These are phyloP conservation scores for Arthrobotrys entomopaga DNA, from an alignment of 2,329 filamentous ascomycete genomes.

Conservation along the genomic window DNA sequence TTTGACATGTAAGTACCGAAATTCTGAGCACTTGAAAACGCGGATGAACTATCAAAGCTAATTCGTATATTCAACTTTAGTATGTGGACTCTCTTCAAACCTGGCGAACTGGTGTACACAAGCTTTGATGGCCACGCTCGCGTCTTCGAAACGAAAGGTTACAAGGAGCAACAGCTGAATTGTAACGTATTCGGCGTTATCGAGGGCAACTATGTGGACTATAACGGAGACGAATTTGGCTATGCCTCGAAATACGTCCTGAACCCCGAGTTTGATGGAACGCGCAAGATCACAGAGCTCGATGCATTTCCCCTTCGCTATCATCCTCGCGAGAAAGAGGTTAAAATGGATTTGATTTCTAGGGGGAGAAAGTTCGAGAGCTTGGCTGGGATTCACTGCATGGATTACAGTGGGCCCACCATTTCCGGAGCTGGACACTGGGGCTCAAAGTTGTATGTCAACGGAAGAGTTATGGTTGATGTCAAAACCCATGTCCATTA, in stretches of 20 bases:
- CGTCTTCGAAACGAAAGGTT: conserved; percentile 59
- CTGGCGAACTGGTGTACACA: conserved; percentile 64
- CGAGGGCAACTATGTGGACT: conserved; percentile 64
- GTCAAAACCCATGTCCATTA: conserved; percentile 60
- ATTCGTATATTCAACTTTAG: conserved; percentile 58
- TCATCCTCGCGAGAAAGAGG: conserved; percentile 62
- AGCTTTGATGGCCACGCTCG: conserved; percentile 62
- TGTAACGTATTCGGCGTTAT: conserved; percentile 62
- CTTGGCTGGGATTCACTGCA: conserved; percentile 66
- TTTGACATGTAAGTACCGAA: conserved; percentile 60
- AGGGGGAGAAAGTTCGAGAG: conserved; percentile 65
- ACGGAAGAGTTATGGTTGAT: conserved; percentile 62
- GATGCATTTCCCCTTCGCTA: conserved; percentile 64
- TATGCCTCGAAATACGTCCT: conserved; percentile 61
- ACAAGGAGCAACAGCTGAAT: conserved; percentile 59
- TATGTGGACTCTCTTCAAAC: conserved; percentile 68
- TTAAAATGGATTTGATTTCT: conserved; percentile 61
- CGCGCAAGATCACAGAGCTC: conserved; percentile 64
- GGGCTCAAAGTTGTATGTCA: conserved; percentile 56
- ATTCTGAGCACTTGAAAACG: conserved; percentile 49
- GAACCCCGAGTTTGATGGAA: conserved; percentile 64
- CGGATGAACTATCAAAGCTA: conserved; percentile 20
- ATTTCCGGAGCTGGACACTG: conserved; percentile 49
- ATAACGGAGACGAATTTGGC: conserved; percentile 66
- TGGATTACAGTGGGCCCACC: conserved; percentile 63